Base-by-base conservation (phyloP, 1,284 basidiomycete genomes). In the Pseudozyma sp. region DNA sequence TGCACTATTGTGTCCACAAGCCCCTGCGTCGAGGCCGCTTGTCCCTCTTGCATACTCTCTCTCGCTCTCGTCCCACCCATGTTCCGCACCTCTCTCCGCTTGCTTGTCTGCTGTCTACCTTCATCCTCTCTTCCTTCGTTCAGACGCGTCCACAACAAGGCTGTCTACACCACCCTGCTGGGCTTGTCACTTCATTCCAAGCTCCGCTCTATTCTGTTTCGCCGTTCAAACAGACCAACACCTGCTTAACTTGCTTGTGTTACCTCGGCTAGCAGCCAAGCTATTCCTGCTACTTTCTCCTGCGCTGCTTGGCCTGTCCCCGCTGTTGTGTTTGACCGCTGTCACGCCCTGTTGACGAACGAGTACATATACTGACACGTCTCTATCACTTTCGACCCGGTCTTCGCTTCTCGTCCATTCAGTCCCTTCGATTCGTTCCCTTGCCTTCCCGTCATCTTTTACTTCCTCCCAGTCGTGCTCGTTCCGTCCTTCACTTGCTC, bases 341-440 rank as follows among this genome's bases (percentile, higher is more conserved):
- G 13, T 3, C 10, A 16, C 38, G 49, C 31, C 19, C 19, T n/a
- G 9, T 38, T 35, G n/a, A 18, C 21, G 42, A 35, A 16, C 42
- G 7, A 52, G 49, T 59, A 59, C 50, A 59, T 59, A 59, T 59
- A 59, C 58, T 59, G 42, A 59, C 52, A 1, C 6, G 25, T 6
- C 25, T 31, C 25, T 31, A 31, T 6, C 25, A 31, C 25, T 31
- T 31, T 31, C 25, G 6, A 31, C 25, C 3, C 6, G 25, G 3
- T 31, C 25, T 31, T 31, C 25, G 9, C 47, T 3, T 12, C 18
- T 21, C 31, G 16, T 50, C 48, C 34, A 36, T n/a, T 31, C 1
- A 39, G 7, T 14, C 13, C 39, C 49, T 42, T 45, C 39, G n/a
- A 5, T 34, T 44, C n/a, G n/a, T 16, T 12, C 31, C 18, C 21